phyloP scores from a whole-genome alignment of 108 stramenopile genomes.

The Skeletonema marinoi region DNA sequence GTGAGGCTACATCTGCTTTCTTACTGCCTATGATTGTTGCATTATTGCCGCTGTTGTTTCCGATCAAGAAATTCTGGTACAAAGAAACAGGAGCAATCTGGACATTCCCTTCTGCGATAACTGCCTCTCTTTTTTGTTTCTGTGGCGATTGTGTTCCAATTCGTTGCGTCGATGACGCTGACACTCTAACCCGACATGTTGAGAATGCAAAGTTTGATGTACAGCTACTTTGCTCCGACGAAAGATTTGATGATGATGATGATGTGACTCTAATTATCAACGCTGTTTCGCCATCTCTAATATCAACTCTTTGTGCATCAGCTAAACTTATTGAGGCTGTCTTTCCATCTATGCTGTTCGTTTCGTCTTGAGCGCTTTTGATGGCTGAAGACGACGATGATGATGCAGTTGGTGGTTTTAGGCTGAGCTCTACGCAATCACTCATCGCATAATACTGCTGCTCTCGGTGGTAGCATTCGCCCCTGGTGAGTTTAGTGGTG shows the following conservation, averaged over 20 bases:
- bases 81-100: not conserved
- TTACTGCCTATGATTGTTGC: conserved; percentile 35
- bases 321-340: not conserved
- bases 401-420: not conserved
- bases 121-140: conserved; percentile 1
- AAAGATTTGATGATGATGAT: not conserved
- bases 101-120: conserved; percentile 5
- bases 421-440: conserved; percentile 2
- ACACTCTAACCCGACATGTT: not conserved
- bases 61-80: not conserved
- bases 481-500: no score
- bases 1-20: conserved; percentile 66
- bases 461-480: no score
- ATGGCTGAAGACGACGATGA: not conserved
- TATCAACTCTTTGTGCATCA: conserved; percentile 27
- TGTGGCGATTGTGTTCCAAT: conserved; percentile 4
- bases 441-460: not conserved
- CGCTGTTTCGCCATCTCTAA: conserved; percentile 27
- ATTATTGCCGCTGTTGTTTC: not conserved
- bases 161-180: not conserved
- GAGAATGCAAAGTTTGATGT: not conserved
- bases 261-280: conserved; percentile 4
- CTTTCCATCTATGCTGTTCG: conserved; percentile 15
- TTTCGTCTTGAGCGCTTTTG: not conserved
- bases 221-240: not conserved